These are phyloP conservation scores for Solanum etuberosum DNA, from an alignment of 257 asterid species.

Conservation along the genomic window DNA sequence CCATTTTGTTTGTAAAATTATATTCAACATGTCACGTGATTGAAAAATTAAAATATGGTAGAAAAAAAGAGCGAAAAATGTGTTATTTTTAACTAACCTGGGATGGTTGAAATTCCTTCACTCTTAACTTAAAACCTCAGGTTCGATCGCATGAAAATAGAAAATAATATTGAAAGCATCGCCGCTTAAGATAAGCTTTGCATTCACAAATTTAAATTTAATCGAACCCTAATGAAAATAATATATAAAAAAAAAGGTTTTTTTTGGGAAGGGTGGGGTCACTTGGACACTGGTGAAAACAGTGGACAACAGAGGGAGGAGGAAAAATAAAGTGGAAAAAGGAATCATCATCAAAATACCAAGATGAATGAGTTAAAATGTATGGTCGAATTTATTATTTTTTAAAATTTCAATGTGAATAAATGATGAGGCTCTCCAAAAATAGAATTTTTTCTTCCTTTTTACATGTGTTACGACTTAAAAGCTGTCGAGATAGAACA, in stretches of 20 bases:
- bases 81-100: no score
- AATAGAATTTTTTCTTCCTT: neutral
- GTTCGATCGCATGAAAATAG: no score
- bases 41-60: neutral
- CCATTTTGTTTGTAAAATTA: neutral
- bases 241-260: no score
- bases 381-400: neutral
- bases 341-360: neutral
- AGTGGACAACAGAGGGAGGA: neutral
- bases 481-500: neutral
- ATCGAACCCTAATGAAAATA: neutral
- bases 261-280: neutral
- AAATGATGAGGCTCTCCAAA: neutral
- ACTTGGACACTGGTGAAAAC: neutral
- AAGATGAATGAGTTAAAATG: neutral
- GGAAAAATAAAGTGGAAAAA: neutral
- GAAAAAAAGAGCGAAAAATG: neutral
- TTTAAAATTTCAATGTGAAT: neutral
- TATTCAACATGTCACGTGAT: neutral
- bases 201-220: no score
- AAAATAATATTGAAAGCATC: no score
- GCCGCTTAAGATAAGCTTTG: no score
- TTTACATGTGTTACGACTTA: neutral
- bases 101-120: no score
- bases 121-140: no score